Base-by-base conservation (phyloP, 2,329 filamentous ascomycete genomes). In the Coniochaeta sp. region DNA sequence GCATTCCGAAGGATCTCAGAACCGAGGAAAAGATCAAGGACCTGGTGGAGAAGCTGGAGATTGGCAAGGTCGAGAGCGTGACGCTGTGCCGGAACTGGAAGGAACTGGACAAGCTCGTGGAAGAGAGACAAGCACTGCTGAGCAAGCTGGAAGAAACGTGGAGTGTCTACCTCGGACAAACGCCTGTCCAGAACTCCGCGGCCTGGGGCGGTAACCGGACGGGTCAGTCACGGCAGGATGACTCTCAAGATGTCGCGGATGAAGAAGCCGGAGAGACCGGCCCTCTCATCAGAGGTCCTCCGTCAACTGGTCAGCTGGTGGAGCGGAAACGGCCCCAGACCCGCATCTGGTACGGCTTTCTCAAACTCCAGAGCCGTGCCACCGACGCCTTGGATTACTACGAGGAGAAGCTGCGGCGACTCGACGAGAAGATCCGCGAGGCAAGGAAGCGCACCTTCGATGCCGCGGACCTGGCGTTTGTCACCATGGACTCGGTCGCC, bases 401-500 rank as follows among this genome's bases (percentile, higher is more conserved):
- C 69, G 89, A 96, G 67, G 91, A 96, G 72, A 89, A 89, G 70
- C 81, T 99, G 38, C 87, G 89, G 28, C 81, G 82, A 17, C 73
- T 96, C 2, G 93, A 99, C 65, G 89, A 90, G 56, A 82, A 87
- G 65, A 91, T 99, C 57, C 73, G 75, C 8, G 74, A 75, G 8
- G 85, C 91, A 12, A 85, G 95, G 30, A 85, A 86, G 68, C 90
- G 90, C 71, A 82, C 89, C 3, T 98, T 92, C 67, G 77, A 82
- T 6, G 81, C 95, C 0, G 93, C 88, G 0, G 89, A 93, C 56
- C 82, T 96, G 62, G 96, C 96, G 1, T 97, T 99, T 72, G 90
- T 99, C 42, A 98, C 95, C 0, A 96, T 99, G 91, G 91, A 97
- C 75, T 95, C 91, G 3, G 95, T 96, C 57, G 90, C 93, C 16